Conservation (phyloP, 495 filamentous ascomycete species). For the Staphylotrichum longicolle region DNA sequence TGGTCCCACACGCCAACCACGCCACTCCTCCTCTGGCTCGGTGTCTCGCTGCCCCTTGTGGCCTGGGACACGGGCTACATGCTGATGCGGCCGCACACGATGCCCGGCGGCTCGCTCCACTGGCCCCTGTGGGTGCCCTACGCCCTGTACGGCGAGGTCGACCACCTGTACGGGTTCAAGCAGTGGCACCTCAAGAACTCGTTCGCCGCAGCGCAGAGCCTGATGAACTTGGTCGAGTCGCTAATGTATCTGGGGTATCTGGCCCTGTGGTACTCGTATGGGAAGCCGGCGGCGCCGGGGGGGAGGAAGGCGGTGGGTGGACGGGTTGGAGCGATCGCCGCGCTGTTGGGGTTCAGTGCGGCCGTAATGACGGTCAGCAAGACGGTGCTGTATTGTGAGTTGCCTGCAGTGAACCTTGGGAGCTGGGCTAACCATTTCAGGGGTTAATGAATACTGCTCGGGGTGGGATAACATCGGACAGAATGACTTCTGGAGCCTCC, state of each 20-base stretch:
- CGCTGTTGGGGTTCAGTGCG: constrained; percentile 64
- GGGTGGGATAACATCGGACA: constrained; percentile 79
- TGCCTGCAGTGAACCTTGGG: not conserved
- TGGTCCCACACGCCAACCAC: constrained; percentile 70
- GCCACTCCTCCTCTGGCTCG: constrained; percentile 68
- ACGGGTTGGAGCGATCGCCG: constrained; percentile 57
- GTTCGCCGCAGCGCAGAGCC: constrained; percentile 74
- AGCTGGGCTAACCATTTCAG: constrained; percentile 38
- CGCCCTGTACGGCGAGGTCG: constrained; percentile 74
- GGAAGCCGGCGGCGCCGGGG: constrained; percentile 36
- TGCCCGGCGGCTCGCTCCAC: constrained; percentile 76
- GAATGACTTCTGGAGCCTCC: constrained; percentile 56
- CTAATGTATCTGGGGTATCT: constrained; percentile 69
- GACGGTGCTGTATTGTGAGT: constrained; percentile 82
- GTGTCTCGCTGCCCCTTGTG: constrained; percentile 77
- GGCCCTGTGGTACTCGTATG: constrained; percentile 53
- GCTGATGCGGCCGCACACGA: constrained; percentile 74
- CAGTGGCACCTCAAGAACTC: constrained; percentile 69
- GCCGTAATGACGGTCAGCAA: constrained; percentile 83
- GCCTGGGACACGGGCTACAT: constrained; percentile 82
- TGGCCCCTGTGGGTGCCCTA: constrained; percentile 77
- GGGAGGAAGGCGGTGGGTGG: constrained; percentile 52
- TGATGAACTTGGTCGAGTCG: constrained; percentile 73
- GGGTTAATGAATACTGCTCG: constrained; percentile 73
- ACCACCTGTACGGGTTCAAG: constrained; percentile 82